Conservation (phyloP, 139 green algal genomes). For the Marvania coccoides region DNA sequence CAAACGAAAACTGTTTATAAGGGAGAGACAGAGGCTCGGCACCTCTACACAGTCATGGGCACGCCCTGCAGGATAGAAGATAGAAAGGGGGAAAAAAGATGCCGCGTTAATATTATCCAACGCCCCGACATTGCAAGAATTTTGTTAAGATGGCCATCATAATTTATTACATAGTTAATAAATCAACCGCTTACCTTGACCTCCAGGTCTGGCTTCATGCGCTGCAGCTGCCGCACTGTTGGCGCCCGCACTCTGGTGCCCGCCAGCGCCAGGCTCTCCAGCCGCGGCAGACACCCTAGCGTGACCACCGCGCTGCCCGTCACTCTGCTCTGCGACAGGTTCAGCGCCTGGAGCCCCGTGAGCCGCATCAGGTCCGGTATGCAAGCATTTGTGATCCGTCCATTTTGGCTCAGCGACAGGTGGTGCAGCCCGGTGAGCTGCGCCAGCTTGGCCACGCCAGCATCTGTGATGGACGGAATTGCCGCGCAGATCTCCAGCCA, state of each 20-base stretch:
- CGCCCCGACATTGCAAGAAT: too few species aligned
- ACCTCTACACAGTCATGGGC: too few species aligned
- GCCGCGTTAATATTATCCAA: too few species aligned
- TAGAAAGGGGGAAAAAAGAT: too few species aligned
- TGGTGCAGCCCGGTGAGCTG: conserved; percentile 1
- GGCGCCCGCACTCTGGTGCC: background rate
- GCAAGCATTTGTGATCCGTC: conserved; percentile 14
- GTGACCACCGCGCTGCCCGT: conserved; percentile 18
- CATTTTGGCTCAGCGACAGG: conserved; percentile 27
- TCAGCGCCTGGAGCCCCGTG: conserved; percentile 24
- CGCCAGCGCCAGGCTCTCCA: background rate
- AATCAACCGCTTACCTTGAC: too few species aligned
- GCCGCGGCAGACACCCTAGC: conserved; percentile 1
- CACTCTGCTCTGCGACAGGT: conserved; percentile 31
- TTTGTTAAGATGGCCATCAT: too few species aligned
- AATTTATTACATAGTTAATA: too few species aligned
- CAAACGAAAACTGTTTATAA: too few species aligned
- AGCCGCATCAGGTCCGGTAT: conserved; percentile 16
- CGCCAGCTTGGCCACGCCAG: conserved; percentile 9
- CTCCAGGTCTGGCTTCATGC: background rate
- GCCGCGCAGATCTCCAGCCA: conserved; percentile 30
- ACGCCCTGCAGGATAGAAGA: too few species aligned
- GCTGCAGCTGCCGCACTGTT: conserved; percentile 6
- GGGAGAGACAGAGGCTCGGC: too few species aligned
- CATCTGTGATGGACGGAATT: conserved; percentile 17